Evolutionary conservation across 495 filamentous ascomycete species (phyloP).

Genomic region (Tuber indicum): DNA sequence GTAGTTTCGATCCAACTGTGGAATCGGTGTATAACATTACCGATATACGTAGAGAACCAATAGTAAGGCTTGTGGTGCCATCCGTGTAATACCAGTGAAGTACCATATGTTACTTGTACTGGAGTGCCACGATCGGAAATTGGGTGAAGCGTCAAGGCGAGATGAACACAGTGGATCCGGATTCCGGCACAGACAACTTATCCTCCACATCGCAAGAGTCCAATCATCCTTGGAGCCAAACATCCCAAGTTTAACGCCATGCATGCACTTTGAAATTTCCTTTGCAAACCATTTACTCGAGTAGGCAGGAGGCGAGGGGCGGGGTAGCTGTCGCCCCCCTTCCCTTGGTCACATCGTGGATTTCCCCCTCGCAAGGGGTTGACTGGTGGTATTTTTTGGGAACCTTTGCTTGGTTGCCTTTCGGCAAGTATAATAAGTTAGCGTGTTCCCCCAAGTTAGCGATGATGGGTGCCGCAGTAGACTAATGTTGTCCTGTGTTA

Average conservation of each 20-base stretch:
- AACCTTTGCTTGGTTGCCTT: neutral
- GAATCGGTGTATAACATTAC: neutral
- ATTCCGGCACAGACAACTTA: neutral
- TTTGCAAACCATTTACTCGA: neutral
- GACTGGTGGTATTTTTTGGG: neutral
- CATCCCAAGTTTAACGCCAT: neutral
- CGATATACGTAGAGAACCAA: neutral
- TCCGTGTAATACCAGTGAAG: neutral
- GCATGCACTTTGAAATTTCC: neutral
- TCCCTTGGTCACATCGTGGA: neutral
- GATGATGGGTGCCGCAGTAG: neutral
- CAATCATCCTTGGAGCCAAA: neutral
- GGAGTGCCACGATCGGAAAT: neutral
- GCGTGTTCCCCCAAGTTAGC: neutral
- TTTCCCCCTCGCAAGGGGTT: neutral
- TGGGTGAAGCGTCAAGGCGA: neutral
- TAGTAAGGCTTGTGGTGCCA: neutral
- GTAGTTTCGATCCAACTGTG: neutral
- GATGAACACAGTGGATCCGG: neutral
- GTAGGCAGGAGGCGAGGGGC: neutral
- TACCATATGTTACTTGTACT: neutral
- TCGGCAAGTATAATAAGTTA: neutral
- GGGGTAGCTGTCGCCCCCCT: neutral
- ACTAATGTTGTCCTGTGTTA: neutral
- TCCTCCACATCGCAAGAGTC: neutral